phyloP scores from a whole-genome alignment of 1,284 basidiomycete genomes.

The Porodaedalea pini region DNA sequence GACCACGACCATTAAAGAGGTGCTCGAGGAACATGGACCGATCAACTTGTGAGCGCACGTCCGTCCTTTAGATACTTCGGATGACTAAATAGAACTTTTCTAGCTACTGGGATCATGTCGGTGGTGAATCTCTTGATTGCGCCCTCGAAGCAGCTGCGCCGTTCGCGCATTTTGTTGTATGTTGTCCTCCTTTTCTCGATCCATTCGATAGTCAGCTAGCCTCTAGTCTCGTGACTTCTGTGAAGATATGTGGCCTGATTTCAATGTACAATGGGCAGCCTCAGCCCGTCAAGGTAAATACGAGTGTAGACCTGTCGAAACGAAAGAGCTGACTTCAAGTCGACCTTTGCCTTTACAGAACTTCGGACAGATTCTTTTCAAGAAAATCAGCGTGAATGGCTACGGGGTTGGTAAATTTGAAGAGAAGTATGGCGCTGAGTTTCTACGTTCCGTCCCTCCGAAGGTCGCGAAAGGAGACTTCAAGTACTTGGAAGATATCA shows the following conservation, averaged over 20 bases:
- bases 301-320: background rate
- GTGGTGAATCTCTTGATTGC: slow-evolving; percentile 17
- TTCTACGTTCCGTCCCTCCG: slow-evolving; percentile 40
- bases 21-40: slow-evolving; percentile 38
- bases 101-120: slow-evolving; percentile 23
- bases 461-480: slow-evolving; percentile 42
- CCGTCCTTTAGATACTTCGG: too few relatives aligned
- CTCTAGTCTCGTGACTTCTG: background rate
- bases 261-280: background rate
- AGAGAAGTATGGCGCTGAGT: slow-evolving; percentile 24
- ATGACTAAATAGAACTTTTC: too few relatives aligned
- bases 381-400: slow-evolving; percentile 42
- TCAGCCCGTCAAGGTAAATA: slow-evolving; percentile 3
- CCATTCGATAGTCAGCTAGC: too few relatives aligned
- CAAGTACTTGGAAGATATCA: slow-evolving; percentile 41
- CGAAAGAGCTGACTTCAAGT: background rate
- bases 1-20: slow-evolving; percentile 32
- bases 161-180: slow-evolving; percentile 17
- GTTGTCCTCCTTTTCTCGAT: too few relatives aligned
- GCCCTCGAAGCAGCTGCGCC: slow-evolving; percentile 12
- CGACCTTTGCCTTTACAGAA: slow-evolving; percentile 24
- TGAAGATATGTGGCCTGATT: slow-evolving; percentile 10
- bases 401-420: slow-evolving; percentile 40
- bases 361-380: slow-evolving; percentile 36
- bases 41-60: slow-evolving; percentile 26